Evolutionary conservation across 2,329 filamentous ascomycete species (phyloP).

Genomic region (Tolypocladium inflatum): DNA sequence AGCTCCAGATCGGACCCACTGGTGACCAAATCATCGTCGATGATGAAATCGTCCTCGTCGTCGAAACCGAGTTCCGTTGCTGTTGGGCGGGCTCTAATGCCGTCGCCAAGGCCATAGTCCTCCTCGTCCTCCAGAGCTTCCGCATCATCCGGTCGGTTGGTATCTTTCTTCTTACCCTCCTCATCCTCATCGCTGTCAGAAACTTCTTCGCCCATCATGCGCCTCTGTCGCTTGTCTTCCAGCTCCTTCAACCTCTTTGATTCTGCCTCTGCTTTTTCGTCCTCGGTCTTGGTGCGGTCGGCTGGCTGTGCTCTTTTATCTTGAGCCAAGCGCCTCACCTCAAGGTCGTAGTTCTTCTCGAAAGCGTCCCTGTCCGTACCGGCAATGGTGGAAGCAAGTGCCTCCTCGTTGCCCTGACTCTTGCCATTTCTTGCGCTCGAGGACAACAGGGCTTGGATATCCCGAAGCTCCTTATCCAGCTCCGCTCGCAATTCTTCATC

Average conservation of each 20-base stretch:
- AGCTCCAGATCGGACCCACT: conserved; percentile 64
- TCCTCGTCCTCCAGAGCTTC: conserved; percentile 37
- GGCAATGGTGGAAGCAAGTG: conserved; percentile 22
- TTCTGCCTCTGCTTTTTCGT: conserved; percentile 73
- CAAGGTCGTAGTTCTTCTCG: conserved; percentile 80
- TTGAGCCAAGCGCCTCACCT: conserved; percentile 71
- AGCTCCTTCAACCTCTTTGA: conserved; percentile 67
- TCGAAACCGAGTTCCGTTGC: conserved; percentile 64
- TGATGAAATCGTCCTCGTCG: conserved; percentile 87
- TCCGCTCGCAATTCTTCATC: conserved; percentile 81
- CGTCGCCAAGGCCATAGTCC: conserved; percentile 50
- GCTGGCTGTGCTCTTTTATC: conserved; percentile 81
- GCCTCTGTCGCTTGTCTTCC: conserved; percentile 69
- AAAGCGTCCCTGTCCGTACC: conserved; percentile 57
- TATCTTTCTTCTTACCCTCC: conserved; percentile 27
- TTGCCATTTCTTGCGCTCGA: conserved; percentile 32
- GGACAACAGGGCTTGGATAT: conserved; percentile 65
- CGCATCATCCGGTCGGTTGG: conserved; percentile 24
- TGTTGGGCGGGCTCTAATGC: conserved; percentile 47
- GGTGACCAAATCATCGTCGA: conserved; percentile 82
- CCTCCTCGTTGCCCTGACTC: conserved; percentile 11
- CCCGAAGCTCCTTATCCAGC: conserved; percentile 73
- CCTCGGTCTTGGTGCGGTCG: conserved; percentile 82
- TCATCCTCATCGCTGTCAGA: conserved; percentile 54
- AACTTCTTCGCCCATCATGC: conserved; percentile 79